phyloP scores from a whole-genome alignment of 1,284 basidiomycete genomes.

The Melampsora abietis-canadensis region DNA sequence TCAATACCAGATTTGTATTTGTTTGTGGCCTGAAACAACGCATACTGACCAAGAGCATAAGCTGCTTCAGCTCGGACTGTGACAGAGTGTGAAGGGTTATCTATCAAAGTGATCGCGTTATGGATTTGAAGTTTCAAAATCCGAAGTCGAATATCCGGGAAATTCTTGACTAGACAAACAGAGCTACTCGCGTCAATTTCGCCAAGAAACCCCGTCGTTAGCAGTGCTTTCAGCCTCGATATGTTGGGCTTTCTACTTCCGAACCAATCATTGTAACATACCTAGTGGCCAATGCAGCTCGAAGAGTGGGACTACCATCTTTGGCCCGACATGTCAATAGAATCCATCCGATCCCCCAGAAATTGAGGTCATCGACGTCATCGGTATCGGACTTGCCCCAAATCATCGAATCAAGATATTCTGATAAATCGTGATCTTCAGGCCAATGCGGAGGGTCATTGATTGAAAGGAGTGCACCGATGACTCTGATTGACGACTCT shows the following conservation, averaged over 20 bases:
- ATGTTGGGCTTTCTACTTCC: too few species aligned
- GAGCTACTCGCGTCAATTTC: slow-evolving; percentile 1
- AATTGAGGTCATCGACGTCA: not conserved
- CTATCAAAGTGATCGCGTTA: slow-evolving; percentile 31
- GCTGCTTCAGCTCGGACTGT: slow-evolving; percentile 34
- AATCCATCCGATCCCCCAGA: slow-evolving; percentile 27
- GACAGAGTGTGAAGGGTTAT: slow-evolving; percentile 21
- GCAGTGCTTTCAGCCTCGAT: not conserved
- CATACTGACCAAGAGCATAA: slow-evolving; percentile 39
- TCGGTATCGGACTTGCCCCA: slow-evolving; percentile 24
- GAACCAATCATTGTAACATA: not conserved
- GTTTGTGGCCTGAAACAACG: not conserved
- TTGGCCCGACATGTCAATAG: slow-evolving; percentile 22
- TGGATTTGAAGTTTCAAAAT: slow-evolving; percentile 23
- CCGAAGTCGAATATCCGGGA: slow-evolving; percentile 30
- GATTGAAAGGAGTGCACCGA: slow-evolving; percentile 36
- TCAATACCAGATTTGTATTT: not conserved
- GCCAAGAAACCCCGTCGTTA: too few species aligned
- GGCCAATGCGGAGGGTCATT: slow-evolving; percentile 34
- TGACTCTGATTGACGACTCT: slow-evolving; percentile 26
- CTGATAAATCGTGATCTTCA: slow-evolving; percentile 20
- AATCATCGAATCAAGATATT: slow-evolving; percentile 33
- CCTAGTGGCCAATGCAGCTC: slow-evolving; percentile 36
- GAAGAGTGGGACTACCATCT: slow-evolving; percentile 30
- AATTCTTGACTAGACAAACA: slow-evolving; percentile 29